Conservation (phyloP, 2,329 filamentous ascomycete genomes). For the Xylaria sp. region DNA sequence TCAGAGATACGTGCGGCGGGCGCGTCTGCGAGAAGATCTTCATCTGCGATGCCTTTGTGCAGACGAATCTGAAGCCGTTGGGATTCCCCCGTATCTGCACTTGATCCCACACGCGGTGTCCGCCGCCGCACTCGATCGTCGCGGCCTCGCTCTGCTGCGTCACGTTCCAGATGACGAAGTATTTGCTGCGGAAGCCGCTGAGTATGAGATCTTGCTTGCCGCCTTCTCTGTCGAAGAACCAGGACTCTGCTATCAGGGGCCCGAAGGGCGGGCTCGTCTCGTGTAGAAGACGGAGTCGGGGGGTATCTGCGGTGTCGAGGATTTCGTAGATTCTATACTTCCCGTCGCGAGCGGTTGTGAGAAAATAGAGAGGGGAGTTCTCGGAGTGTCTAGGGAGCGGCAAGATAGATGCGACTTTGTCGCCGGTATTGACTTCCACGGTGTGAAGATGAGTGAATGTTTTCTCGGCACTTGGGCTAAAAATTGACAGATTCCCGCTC, state of each 20-base stretch:
- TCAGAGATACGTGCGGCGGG: constrained; percentile 56
- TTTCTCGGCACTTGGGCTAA: constrained; percentile 32
- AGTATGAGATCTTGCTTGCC: constrained; percentile 65
- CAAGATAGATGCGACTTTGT: constrained; percentile 73
- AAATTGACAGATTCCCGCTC: constrained; percentile 54
- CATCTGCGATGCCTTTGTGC: constrained; percentile 70
- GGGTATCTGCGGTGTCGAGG: constrained; percentile 25
- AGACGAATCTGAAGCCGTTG: constrained; percentile 63
- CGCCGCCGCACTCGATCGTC: constrained; percentile 80
- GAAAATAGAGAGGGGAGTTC: constrained; percentile 52
- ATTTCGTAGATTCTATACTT: constrained; percentile 69
- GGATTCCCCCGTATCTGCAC: constrained; percentile 38
- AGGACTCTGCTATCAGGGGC: constrained; percentile 76
- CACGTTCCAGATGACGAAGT: constrained; percentile 84
- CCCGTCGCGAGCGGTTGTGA: constrained; percentile 80
- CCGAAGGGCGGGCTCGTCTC: constrained; percentile 73
- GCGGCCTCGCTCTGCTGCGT: constrained; percentile 71
- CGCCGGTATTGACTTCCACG: constrained; percentile 50
- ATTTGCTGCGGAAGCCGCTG: constrained; percentile 80
- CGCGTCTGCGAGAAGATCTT: constrained; percentile 52
- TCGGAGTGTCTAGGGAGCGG: constrained; percentile 46
- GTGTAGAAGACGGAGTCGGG: constrained; percentile 62
- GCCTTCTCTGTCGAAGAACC: constrained; percentile 51
- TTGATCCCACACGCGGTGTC: constrained; percentile 75
- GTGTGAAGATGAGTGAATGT: constrained; percentile 42